Base-by-base conservation (phyloP, 306 rosid species). In the Castanopsis chinensis region DNA sequence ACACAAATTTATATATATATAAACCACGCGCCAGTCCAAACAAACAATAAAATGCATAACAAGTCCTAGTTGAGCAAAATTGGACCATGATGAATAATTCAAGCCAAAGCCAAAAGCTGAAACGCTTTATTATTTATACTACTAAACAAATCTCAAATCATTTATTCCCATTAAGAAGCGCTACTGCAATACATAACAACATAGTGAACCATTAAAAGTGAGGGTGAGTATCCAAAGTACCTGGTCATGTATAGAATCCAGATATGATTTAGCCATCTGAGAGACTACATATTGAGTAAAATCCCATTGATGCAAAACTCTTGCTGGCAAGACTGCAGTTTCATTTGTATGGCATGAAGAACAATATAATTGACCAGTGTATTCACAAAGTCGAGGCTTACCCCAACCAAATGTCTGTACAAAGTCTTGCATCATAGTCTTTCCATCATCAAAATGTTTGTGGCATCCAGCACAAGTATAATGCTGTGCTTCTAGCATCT, bases 391-490 rank as follows among this genome's bases (percentile, higher is more conserved):
- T 82, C 96, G 92, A 82, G 98, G 96, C 85, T 87, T 96, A 33
- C 99, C 97, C 98, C 98, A 96, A 83, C 99, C 98, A 59, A 96
- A 89, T 61, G 94, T 87, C 87, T 88, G 89, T 72, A 93, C 98
- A 86, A 96, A 87, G 84, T 90, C 99, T 88, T 78, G 53, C 78
- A 96, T 88, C 83, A 82, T 71, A 35, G 93, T 87, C 83, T 82
- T 95, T 43, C 89, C 97, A 82, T 89, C 92, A 88, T 90, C 93
- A 85, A 96, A 91, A 89, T 91, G 89, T 79, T 78, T 96, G 87
- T 86, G 93, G 87, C 99, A 96, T 73, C 99, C 99, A 79, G 98
- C 98, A 80, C 99, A 96, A 17, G 77, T 76, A 83, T 96, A 81
- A 85, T 93, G 93, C 60, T 96, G 99, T 63, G 92, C 91, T 83